These are phyloP conservation scores for Filobasidium uniguttulatum DNA, from an alignment of 1,284 basidiomycete genomes.

Conservation along the genomic window DNA sequence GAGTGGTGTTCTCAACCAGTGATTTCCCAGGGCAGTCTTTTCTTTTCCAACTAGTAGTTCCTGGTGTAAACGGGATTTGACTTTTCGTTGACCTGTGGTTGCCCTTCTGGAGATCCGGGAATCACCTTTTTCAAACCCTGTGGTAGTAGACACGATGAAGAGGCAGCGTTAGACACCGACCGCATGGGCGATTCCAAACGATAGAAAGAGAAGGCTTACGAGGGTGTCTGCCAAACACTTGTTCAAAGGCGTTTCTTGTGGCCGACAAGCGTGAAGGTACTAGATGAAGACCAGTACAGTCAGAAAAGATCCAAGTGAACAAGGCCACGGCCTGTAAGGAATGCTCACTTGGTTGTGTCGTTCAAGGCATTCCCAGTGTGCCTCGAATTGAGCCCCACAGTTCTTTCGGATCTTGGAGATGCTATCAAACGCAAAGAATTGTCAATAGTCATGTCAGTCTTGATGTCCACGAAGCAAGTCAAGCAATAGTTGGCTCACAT, in stretches of 20 bases:
- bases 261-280: slow-evolving; percentile 85
- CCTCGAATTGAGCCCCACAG: slow-evolving; percentile 76
- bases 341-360: slow-evolving; percentile 75
- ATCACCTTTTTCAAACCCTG: slow-evolving; percentile 87
- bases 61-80: slow-evolving; percentile 61
- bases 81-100: slow-evolving; percentile 80
- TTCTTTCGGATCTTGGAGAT: slow-evolving; percentile 86
- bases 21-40: neutral
- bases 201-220: slow-evolving; percentile 40
- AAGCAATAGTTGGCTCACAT: slow-evolving; percentile 48
- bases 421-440: slow-evolving; percentile 38
- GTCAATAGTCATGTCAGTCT: neutral
- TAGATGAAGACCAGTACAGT: slow-evolving; percentile 29
- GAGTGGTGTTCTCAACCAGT: neutral
- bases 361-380: slow-evolving; percentile 92
- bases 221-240: slow-evolving; percentile 94
- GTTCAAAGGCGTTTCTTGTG: slow-evolving; percentile 80
- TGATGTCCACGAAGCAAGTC: neutral
- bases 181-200: neutral
- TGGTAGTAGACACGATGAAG: neutral
- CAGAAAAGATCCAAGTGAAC: neutral
- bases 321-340: neutral
- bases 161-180: neutral
- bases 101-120: slow-evolving; percentile 73
- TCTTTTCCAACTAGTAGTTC: neutral